These are phyloP conservation scores for Pyrenula aspistea DNA, from an alignment of 495 filamentous ascomycete species.

Conservation along the genomic window DNA sequence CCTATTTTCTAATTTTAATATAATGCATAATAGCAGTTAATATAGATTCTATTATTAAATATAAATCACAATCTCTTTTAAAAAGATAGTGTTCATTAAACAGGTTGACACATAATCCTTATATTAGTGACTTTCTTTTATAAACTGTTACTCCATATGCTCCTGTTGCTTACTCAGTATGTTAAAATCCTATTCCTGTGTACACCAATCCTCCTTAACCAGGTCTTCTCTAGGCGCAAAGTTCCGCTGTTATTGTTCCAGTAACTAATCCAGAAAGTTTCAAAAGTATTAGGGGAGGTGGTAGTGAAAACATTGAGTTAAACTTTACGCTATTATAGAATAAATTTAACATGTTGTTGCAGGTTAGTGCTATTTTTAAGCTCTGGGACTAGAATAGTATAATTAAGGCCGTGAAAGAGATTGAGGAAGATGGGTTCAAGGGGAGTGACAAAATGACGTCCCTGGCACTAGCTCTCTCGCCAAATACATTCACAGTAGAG, in stretches of 20 bases:
- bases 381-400: too few species aligned
- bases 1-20: not conserved
- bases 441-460: too few species aligned
- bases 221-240: not conserved
- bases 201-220: not conserved
- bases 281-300: too few species aligned
- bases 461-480: too few species aligned
- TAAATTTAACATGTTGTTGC: too few species aligned
- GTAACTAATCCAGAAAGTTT: too few species aligned
- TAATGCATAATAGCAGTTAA: not conserved
- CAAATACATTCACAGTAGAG: not conserved
- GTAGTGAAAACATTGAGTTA: too few species aligned
- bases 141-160: not conserved
- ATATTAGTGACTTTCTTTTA: not conserved
- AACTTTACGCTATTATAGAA: too few species aligned
- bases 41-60: not conserved
- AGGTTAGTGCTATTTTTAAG: too few species aligned
- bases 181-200: not conserved
- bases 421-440: too few species aligned
- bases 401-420: too few species aligned
- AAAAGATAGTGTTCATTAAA: not conserved
- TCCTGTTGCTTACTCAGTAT: not conserved
- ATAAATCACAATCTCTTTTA: not conserved
- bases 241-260: too few species aligned
- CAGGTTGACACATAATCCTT: not conserved